Percentiles rank a stretch among this genome's conserved stretches.
phyloP scores from a whole-genome alignment of 208 protist genomes.

The Trypanosoma grayi region DNA sequence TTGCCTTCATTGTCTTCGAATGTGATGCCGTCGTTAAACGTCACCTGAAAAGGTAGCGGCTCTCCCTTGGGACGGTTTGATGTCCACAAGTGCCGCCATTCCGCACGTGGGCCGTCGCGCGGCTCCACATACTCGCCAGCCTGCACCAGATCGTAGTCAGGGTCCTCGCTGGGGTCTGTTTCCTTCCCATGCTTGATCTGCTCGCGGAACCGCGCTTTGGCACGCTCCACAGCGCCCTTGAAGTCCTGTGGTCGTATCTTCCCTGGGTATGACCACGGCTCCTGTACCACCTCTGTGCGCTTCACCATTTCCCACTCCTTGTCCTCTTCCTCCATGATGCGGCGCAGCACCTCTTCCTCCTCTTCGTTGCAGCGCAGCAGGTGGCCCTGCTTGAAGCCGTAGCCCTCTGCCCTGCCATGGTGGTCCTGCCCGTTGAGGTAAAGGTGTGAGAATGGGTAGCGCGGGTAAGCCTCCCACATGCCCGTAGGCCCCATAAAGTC shows the following conservation, averaged over 20 bases:
- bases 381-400: conserved; percentile 91
- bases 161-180: conserved; percentile 86
- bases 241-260: conserved; percentile 86
- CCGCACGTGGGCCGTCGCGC: conserved; percentile 80
- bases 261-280: conserved; percentile 89
- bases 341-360: conserved; percentile 87
- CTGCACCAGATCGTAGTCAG: conserved; percentile 86
- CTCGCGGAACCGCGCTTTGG: conserved; percentile 80
- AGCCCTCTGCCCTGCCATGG: conserved; percentile 75
- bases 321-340: conserved; percentile 91
- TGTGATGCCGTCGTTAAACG: conserved; percentile 86
- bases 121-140: conserved; percentile 88
- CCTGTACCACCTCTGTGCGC: conserved; percentile 87
- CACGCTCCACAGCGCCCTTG: conserved; percentile 81
- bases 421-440: conserved; percentile 75
- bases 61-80: conserved; percentile 63
- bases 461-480: conserved; percentile 88
- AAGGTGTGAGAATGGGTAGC: conserved; percentile 86
- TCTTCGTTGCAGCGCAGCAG: conserved; percentile 81
- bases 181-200: conserved; percentile 79
- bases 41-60: conserved; percentile 73
- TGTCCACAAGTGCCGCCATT: conserved; percentile 89
- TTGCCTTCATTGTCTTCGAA: conserved; percentile 85
- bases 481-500: conserved; percentile 86
- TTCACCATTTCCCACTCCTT: conserved; percentile 92